Evolutionary conservation across 2,329 filamentous ascomycete species (phyloP), one percentile per base, ranked within the genome.

Genomic region (Fusarium globosum): DNA sequence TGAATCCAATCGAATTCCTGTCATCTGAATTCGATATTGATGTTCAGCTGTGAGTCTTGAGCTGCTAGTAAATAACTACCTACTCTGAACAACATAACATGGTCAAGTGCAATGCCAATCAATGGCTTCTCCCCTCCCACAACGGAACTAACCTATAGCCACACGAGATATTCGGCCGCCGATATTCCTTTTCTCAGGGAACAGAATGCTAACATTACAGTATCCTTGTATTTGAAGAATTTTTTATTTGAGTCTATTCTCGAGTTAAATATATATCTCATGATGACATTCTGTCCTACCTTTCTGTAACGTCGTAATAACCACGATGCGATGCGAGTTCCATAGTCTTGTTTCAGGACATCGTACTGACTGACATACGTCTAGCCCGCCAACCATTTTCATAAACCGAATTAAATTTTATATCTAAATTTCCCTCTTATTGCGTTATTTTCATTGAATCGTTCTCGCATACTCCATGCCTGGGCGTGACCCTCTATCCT

Each of bases 371-470:
- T 15, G 10, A 9, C 45, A 33, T 13, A 18, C 11, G 20, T 20
- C 3, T 15, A 30, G 5, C 21, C 30, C 11, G 4, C n/a, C 9
- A 7, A 13, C 21, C 7, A 16, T 39, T 21, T 30, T 36, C 18
- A n/a, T 26, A 6, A 26, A 16, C 23, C 16, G 20, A 14, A 38
- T 43, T 43, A 38, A 41, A 23, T 21, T 20, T 4, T 43, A 4
- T 26, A 16, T 67, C n/a, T 53, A 43, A 39, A 13, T 15, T 21
- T 46, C 15, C 46, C 26, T 30, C 60, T 48, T 55, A 58, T 53
- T 61, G 28, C 30, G 60, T 26, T 59, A 41, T 28, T 35, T 65
- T 71, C 46, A 30, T 70, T 65, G 38, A 36, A 63, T 74, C 20
- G 33, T 61, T 45, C 42, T n/a, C 36, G 45, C 18, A 41, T 43